Evolutionary conservation across 345 rosid species (phyloP).

Genomic region (Pseudoturritis turrita): DNA sequence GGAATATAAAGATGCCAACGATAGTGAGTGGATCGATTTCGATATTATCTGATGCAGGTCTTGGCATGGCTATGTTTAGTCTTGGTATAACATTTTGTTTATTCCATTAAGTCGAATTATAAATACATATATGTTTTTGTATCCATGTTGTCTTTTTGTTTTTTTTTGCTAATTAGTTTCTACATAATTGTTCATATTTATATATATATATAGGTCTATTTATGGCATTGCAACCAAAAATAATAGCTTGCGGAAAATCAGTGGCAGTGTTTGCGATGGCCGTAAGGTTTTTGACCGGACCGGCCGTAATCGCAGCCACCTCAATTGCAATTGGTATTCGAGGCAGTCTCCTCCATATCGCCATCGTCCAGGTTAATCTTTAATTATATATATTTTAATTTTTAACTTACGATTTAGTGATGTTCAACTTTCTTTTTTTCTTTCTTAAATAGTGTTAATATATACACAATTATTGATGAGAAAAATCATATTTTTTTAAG

Average conservation of each 20-base stretch:
- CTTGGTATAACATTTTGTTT: no score
- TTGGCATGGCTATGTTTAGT: conserved; percentile 93
- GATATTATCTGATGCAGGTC: conserved; percentile 70
- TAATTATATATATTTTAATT: not conserved
- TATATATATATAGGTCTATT: conserved; percentile 45
- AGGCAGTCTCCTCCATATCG: conserved; percentile 65
- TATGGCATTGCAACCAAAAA: conserved; percentile 83
- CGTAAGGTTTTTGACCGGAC: conserved; percentile 74
- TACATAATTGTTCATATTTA: not conserved
- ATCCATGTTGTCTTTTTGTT: no score
- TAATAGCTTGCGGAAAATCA: conserved; percentile 76
- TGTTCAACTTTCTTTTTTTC: not conserved
- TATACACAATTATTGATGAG: not conserved
- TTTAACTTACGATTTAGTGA: not conserved
- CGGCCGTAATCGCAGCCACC: conserved; percentile 84
- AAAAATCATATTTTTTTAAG: conserved; percentile 25
- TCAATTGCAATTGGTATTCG: conserved; percentile 75
- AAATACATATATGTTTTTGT: no score
- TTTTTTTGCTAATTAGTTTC: no score
- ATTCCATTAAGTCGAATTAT: no score
- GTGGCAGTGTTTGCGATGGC: conserved; percentile 84
- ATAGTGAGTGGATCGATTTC: conserved; percentile 65
- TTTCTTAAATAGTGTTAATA: no score
- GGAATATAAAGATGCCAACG: conserved; percentile 71
- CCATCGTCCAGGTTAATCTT: conserved; percentile 61